A percentile compares a stretch with the other conserved stretches of the same genome.
These are phyloP conservation scores for Olyra latifolia DNA, from an alignment of 176 grass and related monocot species.

Conservation along the genomic window DNA sequence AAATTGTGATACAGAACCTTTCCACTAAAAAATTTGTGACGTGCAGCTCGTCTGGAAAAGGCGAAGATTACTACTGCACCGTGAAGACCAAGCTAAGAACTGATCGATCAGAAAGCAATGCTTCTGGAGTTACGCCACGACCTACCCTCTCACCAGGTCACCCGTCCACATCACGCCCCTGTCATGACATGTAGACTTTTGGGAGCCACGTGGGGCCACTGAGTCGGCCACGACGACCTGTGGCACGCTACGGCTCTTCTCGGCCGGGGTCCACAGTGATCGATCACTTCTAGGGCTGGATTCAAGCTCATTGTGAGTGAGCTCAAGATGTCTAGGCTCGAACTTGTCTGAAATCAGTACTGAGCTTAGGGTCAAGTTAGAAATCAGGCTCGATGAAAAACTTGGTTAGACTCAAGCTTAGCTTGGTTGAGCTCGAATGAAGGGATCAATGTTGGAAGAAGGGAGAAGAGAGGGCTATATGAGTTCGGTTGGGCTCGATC, in stretches of 20 bases:
- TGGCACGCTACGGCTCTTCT: not conserved
- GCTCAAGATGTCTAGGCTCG: too few relatives aligned
- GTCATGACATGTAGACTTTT: constrained; percentile 18
- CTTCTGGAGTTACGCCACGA: not conserved
- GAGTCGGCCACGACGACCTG: not conserved
- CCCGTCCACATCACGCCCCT: not conserved
- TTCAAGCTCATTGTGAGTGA: too few relatives aligned
- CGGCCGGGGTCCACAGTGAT: not conserved
- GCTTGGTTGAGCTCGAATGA: too few relatives aligned
- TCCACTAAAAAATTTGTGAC: not conserved
- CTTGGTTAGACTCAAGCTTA: too few relatives aligned
- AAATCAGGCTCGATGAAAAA: too few relatives aligned
- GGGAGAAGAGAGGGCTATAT: too few relatives aligned
- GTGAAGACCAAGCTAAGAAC: not conserved
- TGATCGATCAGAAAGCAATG: not conserved
- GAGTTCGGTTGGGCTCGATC: too few relatives aligned
- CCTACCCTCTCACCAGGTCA: not conserved
- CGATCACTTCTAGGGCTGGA: too few relatives aligned
- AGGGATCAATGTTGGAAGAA: too few relatives aligned
- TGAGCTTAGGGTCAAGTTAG: too few relatives aligned
- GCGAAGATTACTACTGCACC: not conserved
- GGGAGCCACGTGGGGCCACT: not conserved
- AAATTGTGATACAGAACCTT: not conserved
- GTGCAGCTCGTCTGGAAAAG: not conserved
- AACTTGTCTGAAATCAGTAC: too few relatives aligned